Evolutionary conservation across 2,329 filamentous ascomycete species (phyloP).

Genomic region (Hypoxylon sp.): DNA sequence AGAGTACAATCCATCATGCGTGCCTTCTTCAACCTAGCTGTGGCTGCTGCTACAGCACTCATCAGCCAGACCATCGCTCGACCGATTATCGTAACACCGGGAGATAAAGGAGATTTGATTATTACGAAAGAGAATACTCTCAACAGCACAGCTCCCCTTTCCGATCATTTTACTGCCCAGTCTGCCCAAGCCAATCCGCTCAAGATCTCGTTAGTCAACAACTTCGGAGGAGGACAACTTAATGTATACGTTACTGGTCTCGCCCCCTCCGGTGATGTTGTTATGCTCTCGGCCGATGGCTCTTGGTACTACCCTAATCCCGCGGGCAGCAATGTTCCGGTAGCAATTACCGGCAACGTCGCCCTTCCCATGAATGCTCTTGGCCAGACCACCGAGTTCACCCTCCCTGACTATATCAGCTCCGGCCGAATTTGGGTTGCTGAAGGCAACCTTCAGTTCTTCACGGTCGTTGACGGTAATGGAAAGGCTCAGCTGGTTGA

Average conservation of each 20-base stretch:
- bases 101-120: constrained; percentile 54
- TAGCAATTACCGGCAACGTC: constrained; percentile 54
- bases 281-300: constrained; percentile 59
- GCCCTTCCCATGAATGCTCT: constrained; percentile 57
- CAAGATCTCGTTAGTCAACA: constrained; percentile 57
- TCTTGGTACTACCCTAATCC: constrained; percentile 59
- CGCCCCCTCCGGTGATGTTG: constrained; percentile 55
- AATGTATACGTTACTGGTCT: constrained; percentile 61
- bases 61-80: constrained; percentile 53
- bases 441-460: constrained; percentile 60
- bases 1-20: constrained; percentile 47
- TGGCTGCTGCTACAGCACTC: constrained; percentile 47
- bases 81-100: constrained; percentile 54
- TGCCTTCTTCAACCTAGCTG: constrained; percentile 48
- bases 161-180: constrained; percentile 12
- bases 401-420: constrained; percentile 58
- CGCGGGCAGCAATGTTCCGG: constrained; percentile 52
- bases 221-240: constrained; percentile 55
- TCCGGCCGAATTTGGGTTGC: constrained; percentile 62
- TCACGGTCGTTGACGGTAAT: constrained; percentile 52
- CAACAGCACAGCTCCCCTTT: constrained; percentile 54
- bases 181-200: constrained; percentile 40
- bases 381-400: constrained; percentile 58
- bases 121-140: constrained; percentile 59
- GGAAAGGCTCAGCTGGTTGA: constrained; percentile 61